These are phyloP conservation scores for Carallia pectinifolia DNA, from an alignment of 345 rosid species.

Conservation along the genomic window DNA sequence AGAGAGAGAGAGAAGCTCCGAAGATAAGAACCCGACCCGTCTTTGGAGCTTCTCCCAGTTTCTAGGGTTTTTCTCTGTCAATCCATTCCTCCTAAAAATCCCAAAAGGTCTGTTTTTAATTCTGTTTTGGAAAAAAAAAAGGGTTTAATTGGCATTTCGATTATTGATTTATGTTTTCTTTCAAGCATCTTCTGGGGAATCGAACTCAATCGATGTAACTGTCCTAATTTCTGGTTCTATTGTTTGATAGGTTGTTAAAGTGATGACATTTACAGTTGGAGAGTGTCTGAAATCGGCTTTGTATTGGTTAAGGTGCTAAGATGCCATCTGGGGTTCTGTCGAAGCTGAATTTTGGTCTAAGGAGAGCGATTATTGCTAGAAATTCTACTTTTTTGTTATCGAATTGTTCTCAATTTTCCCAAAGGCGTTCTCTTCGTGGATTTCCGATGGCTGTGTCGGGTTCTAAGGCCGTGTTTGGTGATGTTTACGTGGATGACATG, in stretches of 20 bases:
- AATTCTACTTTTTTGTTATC: slow-evolving; percentile 23
- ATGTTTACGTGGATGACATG: slow-evolving; percentile 62
- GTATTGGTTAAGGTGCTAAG: slow-evolving; percentile 27
- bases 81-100: background rate
- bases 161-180: background rate
- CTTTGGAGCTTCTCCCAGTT: slow-evolving; percentile 23
- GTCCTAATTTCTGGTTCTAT: background rate
- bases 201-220: background rate
- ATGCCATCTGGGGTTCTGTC: slow-evolving; percentile 60
- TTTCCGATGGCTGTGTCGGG: slow-evolving; percentile 66
- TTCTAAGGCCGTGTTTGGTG: slow-evolving; percentile 64
- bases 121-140: background rate
- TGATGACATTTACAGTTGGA: slow-evolving; percentile 16
- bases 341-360: slow-evolving; percentile 49
- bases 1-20: slow-evolving; percentile 18
- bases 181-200: background rate
- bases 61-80: slow-evolving; percentile 4
- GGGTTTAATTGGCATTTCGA: background rate
- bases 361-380: slow-evolving; percentile 25
- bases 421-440: slow-evolving; percentile 22
- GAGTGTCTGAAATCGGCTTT: slow-evolving; percentile 15
- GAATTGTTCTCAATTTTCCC: slow-evolving; percentile 19
- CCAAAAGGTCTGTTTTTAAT: slow-evolving; percentile 5
- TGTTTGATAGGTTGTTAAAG: slow-evolving; percentile 12
- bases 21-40: background rate